phyloP scores from a whole-genome alignment of 441 rosid species.

The Euphorbia schlechtendalii region DNA sequence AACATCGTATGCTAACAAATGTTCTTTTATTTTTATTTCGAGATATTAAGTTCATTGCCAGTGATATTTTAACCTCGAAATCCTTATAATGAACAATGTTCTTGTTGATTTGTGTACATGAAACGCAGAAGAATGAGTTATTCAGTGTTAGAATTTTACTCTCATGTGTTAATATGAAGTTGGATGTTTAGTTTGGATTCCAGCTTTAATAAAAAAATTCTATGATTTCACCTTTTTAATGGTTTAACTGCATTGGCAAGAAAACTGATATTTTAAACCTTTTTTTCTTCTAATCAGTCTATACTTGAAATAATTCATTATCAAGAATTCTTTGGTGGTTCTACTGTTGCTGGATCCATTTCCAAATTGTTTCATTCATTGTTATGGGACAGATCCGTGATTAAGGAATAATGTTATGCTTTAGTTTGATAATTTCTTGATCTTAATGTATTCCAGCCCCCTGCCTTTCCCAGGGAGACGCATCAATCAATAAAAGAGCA shows the following conservation, averaged over 20 bases:
- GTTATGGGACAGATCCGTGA: background rate
- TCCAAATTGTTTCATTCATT: background rate
- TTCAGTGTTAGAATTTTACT: background rate
- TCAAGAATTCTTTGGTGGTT: background rate
- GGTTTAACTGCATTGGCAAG: background rate
- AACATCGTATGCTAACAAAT: too few relatives aligned
- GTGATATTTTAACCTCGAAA: background rate
- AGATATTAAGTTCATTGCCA: background rate
- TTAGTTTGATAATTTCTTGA: background rate
- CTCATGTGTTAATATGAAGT: background rate
- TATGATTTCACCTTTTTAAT: background rate
- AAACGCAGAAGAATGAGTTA: too few relatives aligned
- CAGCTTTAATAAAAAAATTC: background rate
- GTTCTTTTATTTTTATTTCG: background rate
- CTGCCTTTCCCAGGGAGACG: slow-evolving; percentile 83
- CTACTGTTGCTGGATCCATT: background rate
- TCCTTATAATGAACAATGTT: background rate
- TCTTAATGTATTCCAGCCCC: slow-evolving; percentile 57
- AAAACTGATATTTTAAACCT: background rate
- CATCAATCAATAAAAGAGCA: slow-evolving; percentile 67
- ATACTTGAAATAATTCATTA: background rate
- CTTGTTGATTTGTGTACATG: background rate
- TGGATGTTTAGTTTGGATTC: background rate
- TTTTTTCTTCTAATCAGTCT: background rate
- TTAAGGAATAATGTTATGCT: background rate